Conservation (phyloP, 2,329 filamentous ascomycete species). For the Zalaria sp. region DNA sequence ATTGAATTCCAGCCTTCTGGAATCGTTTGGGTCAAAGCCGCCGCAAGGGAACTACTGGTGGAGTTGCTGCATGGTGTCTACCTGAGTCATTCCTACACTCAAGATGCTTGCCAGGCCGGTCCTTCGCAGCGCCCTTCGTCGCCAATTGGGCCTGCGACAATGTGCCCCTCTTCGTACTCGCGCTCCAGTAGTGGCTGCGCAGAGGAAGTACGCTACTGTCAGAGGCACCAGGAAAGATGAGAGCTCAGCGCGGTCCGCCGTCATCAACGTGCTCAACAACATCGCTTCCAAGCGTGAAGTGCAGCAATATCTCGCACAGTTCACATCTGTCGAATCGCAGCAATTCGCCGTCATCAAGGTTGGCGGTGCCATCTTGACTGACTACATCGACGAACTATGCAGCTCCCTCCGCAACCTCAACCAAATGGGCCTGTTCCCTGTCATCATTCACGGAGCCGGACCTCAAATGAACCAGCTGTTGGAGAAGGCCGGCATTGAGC, state of each 20-base stretch:
- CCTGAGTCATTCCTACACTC: background rate
- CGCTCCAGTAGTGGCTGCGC: background rate
- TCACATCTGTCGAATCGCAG: constrained; percentile 90
- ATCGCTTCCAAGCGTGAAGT: constrained; percentile 94
- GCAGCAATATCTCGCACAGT: constrained; percentile 94
- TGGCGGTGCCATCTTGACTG: constrained; percentile 86
- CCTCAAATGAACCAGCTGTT: constrained; percentile 89
- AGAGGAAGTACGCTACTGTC: constrained; percentile 9
- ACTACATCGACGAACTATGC: constrained; percentile 84
- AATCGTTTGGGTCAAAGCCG: no score
- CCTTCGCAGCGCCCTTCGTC: constrained; percentile 2
- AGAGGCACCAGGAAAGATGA: constrained; percentile 27
- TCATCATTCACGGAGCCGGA: constrained; percentile 89
- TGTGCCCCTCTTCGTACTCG: constrained; percentile 1
- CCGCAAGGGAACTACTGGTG: background rate
- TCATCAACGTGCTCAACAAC: constrained; percentile 83
- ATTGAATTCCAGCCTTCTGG: no score
- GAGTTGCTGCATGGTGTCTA: constrained; percentile 1
- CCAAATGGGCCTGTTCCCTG: constrained; percentile 85
- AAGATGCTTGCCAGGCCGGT: constrained; percentile 5
- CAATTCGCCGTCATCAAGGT: constrained; percentile 99
- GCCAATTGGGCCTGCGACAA: constrained; percentile 1
- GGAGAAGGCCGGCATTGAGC: constrained; percentile 82
- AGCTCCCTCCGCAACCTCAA: constrained; percentile 82
- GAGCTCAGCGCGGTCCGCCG: constrained; percentile 59